A percentile compares a stretch with the other conserved stretches of the same genome.
Conservation (phyloP, 1,284 basidiomycete species). For the Prillingera fragicola region DNA sequence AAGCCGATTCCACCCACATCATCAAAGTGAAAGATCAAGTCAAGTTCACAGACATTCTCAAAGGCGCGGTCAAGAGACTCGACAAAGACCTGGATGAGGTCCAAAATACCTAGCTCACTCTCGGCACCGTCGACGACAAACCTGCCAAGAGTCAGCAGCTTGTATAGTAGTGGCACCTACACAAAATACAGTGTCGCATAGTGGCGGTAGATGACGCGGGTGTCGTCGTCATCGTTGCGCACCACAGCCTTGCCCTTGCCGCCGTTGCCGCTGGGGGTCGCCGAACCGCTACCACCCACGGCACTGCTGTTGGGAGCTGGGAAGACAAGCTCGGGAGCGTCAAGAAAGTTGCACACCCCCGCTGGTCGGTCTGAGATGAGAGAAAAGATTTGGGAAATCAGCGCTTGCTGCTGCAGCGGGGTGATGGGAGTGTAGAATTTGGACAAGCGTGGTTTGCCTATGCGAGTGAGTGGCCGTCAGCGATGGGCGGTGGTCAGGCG, state of each 20-base stretch:
- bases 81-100: conserved; percentile 98
- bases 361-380: conserved; percentile 70
- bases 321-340: conserved; percentile 70
- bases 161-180: conserved; percentile 20
- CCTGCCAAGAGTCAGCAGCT: conserved; percentile 17
- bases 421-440: conserved; percentile 92
- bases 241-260: conserved; percentile 23
- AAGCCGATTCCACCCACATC: conserved; percentile 57
- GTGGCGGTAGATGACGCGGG: conserved; percentile 53
- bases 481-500: background rate
- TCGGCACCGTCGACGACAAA: conserved; percentile 94
- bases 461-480: conserved; percentile 61
- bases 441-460: conserved; percentile 81
- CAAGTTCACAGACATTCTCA: conserved; percentile 97
- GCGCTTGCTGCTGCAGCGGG: conserved; percentile 59
- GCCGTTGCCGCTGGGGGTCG: conserved; percentile 1
- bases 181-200: conserved; percentile 97
- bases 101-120: conserved; percentile 91
- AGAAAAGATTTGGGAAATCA: conserved; percentile 78
- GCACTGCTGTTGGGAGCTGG: conserved; percentile 29
- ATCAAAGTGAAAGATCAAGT: conserved; percentile 97
- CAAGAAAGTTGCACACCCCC: conserved; percentile 84
- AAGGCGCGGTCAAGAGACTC: conserved; percentile 93
- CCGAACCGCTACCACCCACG: conserved; percentile 9
- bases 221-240: conserved; percentile 40